These are phyloP conservation scores for Russula olivacea DNA, from an alignment of 768 basidiomycete species.

Conservation along the genomic window DNA sequence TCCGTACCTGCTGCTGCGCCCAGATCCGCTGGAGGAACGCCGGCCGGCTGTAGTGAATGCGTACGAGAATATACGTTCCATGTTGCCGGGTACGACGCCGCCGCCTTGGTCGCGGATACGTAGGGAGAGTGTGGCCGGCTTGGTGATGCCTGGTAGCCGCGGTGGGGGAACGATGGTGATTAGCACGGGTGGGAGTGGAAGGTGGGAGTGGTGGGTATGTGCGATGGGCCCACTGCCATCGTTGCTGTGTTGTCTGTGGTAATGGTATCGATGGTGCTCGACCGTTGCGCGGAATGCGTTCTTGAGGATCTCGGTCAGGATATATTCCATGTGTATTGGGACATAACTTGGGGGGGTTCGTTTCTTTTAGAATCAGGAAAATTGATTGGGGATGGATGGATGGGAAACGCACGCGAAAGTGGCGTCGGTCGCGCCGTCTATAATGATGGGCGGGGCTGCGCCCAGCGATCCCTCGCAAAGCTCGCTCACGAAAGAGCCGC, in stretches of 20 bases:
- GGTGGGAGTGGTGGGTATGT: not conserved
- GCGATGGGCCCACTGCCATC: conserved; percentile 27
- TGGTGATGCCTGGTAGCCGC: conserved; percentile 22
- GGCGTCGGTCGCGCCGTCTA: conserved; percentile 65
- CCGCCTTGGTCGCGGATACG: conserved; percentile 84
- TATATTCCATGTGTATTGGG: conserved; percentile 87
- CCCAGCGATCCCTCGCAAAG: conserved; percentile 84
- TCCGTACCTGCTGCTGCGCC: too few species aligned
- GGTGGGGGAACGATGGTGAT: conserved; percentile 63
- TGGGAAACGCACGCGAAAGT: conserved; percentile 63
- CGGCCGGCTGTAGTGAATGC: conserved; percentile 82
- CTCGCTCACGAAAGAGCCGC: conserved; percentile 76
- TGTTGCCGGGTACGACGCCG: conserved; percentile 67
- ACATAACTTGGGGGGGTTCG: conserved; percentile 51
- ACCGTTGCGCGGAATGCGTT: conserved; percentile 88
- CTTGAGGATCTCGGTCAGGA: conserved; percentile 85
- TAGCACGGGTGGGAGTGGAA: conserved; percentile 52
- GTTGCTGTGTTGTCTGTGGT: conserved; percentile 32
- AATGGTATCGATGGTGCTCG: conserved; percentile 47
- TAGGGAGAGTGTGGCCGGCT: conserved; percentile 57
- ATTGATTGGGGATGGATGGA: too few species aligned
- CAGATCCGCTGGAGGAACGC: conserved; percentile 21
- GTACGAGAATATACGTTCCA: conserved; percentile 82
- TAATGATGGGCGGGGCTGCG: conserved; percentile 53
- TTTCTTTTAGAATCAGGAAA: not conserved